Conservation (phyloP, 1,139 yeast genomes). For the Protomyces macrosporus region DNA sequence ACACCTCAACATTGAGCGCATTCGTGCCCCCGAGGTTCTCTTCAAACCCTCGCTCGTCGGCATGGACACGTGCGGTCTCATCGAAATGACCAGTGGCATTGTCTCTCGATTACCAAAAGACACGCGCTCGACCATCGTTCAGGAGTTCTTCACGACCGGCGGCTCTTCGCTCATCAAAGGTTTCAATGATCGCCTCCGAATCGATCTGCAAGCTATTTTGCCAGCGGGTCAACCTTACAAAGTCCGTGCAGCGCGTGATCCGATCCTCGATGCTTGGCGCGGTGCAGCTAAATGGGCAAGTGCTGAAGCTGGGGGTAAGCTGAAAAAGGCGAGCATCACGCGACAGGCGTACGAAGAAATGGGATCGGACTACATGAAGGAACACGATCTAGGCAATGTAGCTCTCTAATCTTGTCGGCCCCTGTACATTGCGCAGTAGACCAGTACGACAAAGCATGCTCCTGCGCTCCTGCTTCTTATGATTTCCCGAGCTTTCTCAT, state of each 20-base stretch:
- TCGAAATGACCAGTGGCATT: constrained; percentile 68
- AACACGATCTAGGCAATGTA: constrained; percentile 69
- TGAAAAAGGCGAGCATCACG: constrained; percentile 52
- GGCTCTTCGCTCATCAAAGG: constrained; percentile 69
- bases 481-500: too few relatives aligned
- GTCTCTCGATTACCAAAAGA: constrained; percentile 55
- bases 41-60: constrained; percentile 97
- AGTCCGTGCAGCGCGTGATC: constrained; percentile 62
- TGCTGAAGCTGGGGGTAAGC: constrained; percentile 41
- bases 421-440: too few relatives aligned
- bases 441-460: too few relatives aligned
- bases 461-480: too few relatives aligned
- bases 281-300: constrained; percentile 85
- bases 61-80: constrained; percentile 86
- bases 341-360: constrained; percentile 74
- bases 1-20: constrained; percentile 83
- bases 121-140: constrained; percentile 25
- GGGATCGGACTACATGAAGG: constrained; percentile 86
- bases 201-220: constrained; percentile 63
- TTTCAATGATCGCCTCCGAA: constrained; percentile 57
- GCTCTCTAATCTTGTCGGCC: background rate
- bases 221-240: constrained; percentile 63
- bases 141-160: constrained; percentile 68
- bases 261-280: constrained; percentile 79
- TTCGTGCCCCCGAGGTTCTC: constrained; percentile 78